Base-by-base conservation (phyloP, 2,329 filamentous ascomycete genomes). In the Drechslera avenae region DNA sequence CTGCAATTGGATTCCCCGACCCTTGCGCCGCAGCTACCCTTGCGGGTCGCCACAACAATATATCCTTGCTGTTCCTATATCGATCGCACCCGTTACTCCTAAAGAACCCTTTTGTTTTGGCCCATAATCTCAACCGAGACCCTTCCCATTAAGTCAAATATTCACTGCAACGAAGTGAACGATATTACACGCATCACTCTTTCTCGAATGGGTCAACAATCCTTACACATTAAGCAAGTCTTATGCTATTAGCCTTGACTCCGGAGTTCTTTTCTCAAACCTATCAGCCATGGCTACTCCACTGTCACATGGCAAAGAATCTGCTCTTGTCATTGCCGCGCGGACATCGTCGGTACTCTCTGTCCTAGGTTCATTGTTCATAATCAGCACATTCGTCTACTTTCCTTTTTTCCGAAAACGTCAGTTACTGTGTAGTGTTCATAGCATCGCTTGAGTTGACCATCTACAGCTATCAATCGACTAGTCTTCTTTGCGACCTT, bases 401-500 rank as follows among this genome's bases (percentile, higher is more conserved):
- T 89, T 86, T 26, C 81, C 79, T 13, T 80, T 81, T 4, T 94
- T 94, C 68, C 88, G 89, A 64, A 93, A 91, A 67, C 88, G 52
- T 53, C 32, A 28, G 47, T 40, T 23, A 10, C 10, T 18, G 34
- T 37, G 14, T 21, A 9, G 32, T 1, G 5, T 7, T 19, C 3
- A 4, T 13, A 18, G n/a, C n/a, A 13, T 17, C 23, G 4, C 23
- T 18, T 19, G 9, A 4, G 35, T 30, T 56, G 19, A 56, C 41
- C 14, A 2, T 17, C 4, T 14, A 9, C 18, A 55, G 47, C 90
- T n/a, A 91, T 94, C 75, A 94, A 94, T 67, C 82, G 90, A 14
- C 80, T 95, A 0, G 86, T 93, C 8, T 93, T 95, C 71, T 94
- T 88, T 69, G 90, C 90, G 5, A 88, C 88, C 0, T 88, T 90